A percentile compares a stretch with the other conserved stretches of the same genome.
These are phyloP conservation scores for Coleophoma cylindrospora DNA, from an alignment of 2,329 filamentous ascomycete species.

Conservation along the genomic window DNA sequence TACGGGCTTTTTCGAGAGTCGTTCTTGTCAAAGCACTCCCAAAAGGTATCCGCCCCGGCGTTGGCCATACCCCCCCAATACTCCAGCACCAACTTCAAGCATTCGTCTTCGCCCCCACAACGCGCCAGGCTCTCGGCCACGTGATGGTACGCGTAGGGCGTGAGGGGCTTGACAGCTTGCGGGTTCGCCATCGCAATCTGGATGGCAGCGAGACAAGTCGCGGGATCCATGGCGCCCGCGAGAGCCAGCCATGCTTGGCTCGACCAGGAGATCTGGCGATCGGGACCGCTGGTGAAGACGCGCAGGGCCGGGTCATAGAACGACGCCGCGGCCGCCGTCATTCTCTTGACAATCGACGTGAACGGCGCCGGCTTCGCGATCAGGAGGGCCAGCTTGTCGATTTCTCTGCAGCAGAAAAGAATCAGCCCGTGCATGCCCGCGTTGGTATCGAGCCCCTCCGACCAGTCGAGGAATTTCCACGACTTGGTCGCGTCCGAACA, in stretches of 20 bases:
- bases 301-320: slow-evolving; percentile 15
- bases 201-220: slow-evolving; percentile 16
- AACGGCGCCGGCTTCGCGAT: slow-evolving; percentile 19
- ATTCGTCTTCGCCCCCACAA: slow-evolving; percentile 20
- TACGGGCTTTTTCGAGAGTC: slow-evolving; percentile 26
- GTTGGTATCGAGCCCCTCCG: slow-evolving; percentile 20
- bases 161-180: slow-evolving; percentile 23
- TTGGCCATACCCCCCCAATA: slow-evolving; percentile 29
- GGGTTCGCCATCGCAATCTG: slow-evolving; percentile 18
- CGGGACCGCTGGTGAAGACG: slow-evolving; percentile 23
- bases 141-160: slow-evolving; percentile 27
- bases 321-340: slow-evolving; percentile 14
- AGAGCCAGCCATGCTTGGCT: slow-evolving; percentile 28
- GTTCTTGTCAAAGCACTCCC: slow-evolving; percentile 25
- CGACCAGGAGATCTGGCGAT: slow-evolving; percentile 23
- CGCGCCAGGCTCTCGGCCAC: slow-evolving; percentile 24
- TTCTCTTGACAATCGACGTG: slow-evolving; percentile 11
- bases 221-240: slow-evolving; percentile 15
- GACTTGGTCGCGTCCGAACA: slow-evolving; percentile 8
- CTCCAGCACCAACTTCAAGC: slow-evolving; percentile 23
- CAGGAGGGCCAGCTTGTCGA: slow-evolving; percentile 22
- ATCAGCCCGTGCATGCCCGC: slow-evolving; percentile 27
- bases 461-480: slow-evolving; percentile 30
- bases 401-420: slow-evolving; percentile 23
- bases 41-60: slow-evolving; percentile 28